Evolutionary conservation across 441 rosid genomes (phyloP), one percentile per base, ranked within the genome.

Genomic region (Gossypium trilobum): DNA sequence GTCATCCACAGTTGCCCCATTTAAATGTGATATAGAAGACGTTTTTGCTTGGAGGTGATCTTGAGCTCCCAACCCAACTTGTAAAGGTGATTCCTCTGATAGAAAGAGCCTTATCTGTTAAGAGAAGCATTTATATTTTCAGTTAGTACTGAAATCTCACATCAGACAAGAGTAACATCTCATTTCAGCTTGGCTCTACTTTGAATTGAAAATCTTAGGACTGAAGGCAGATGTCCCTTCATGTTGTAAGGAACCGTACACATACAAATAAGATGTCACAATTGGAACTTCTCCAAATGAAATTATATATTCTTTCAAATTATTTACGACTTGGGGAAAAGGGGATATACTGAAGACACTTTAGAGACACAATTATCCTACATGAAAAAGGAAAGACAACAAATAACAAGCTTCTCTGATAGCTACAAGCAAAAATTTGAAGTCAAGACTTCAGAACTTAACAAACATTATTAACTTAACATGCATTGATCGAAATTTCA

Each of bases 21-120:
- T 80, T 58, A 86, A 78, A 84, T 89, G 95, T 7, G 88, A 70
- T 50, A 77, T 74, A 73, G 82, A 82, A 10, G 95, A 79, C 50
- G 87, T 75, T 82, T 91, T 95, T 69, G 98, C 98, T 83, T 92
- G 97, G 59, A 95, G 95, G 84, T 95, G 95, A 82, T 95, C 99
- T 80, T 95, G 96, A 61, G 85, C 75, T 69, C 84, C 87, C 74
- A 85, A 74, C 67, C 97, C 92, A 75, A 89, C 97, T 82, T 85
- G 95, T 56, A 91, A 86, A 79, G 99, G 99, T 70, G 92, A 85
- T 25, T 94, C 99, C 75, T 94, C 99, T 0, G 95, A 85, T 66
- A 95, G 81, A 76, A 95, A 95, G 56, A 95, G 81, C 80, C 86
- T 86, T 72, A 86, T 89, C 99, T 95, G 83, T 73, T 75, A 65